A percentile compares a stretch with the other conserved stretches of the same genome.
These are phyloP conservation scores for Sphaerulina musiva DNA, from an alignment of 2,329 filamentous ascomycete species.

Conservation along the genomic window DNA sequence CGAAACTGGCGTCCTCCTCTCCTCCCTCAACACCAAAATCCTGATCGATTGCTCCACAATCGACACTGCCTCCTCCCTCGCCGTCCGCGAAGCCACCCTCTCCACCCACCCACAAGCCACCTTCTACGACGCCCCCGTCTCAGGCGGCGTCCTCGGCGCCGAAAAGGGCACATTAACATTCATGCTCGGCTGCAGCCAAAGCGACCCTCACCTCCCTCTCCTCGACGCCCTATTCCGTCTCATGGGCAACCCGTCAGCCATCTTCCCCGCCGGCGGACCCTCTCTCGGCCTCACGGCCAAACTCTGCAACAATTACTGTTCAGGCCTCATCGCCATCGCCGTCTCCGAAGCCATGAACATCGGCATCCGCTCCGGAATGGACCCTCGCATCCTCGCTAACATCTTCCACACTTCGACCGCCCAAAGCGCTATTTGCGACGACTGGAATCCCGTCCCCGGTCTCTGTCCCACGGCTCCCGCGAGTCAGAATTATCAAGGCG, in stretches of 20 bases:
- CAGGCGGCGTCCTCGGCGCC: conserved; percentile 49
- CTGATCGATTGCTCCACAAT: conserved; percentile 53
- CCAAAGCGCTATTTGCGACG: conserved; percentile 48
- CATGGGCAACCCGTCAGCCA: conserved; percentile 45
- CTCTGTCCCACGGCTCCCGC: conserved; percentile 45
- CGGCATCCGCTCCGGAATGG: conserved; percentile 52
- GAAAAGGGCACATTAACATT: conserved; percentile 49
- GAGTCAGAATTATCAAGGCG: conserved; percentile 46
- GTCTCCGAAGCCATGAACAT: conserved; percentile 55
- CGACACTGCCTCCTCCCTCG: conserved; percentile 47
- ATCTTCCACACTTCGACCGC: conserved; percentile 49
- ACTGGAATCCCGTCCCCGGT: conserved; percentile 48
- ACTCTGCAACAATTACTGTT: conserved; percentile 57
- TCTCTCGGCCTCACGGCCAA: conserved; percentile 54
- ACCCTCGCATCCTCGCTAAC: conserved; percentile 48
- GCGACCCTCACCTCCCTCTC: conserved; percentile 40
- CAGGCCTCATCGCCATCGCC: conserved; percentile 53
- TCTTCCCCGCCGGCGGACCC: conserved; percentile 52
- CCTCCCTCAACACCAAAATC: conserved; percentile 40
- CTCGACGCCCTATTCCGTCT: conserved; percentile 42
- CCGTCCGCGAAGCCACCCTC: conserved; percentile 39
- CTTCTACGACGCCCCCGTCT: conserved; percentile 51
- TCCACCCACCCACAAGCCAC: conserved; percentile 35
- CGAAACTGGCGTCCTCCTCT: conserved; percentile 39
- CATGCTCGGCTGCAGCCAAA: conserved; percentile 48